phyloP scores from a whole-genome alignment of 371 early-diverging fungal species.

The Mortierella sp. region DNA sequence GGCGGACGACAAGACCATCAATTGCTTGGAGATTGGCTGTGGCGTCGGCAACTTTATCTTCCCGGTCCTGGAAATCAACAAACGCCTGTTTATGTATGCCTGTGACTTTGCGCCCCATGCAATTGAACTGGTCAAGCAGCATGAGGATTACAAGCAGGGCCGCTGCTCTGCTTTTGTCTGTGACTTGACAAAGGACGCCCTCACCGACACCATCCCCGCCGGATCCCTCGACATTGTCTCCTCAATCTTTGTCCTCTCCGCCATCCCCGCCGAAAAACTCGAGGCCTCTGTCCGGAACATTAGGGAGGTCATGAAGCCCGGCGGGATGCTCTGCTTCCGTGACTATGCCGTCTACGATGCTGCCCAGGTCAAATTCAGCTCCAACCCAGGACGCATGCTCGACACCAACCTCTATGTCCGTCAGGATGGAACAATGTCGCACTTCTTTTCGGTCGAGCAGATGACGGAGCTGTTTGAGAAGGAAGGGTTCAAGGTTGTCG shows the following conservation, averaged over 20 bases:
- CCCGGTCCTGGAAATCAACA: slow-evolving; percentile 86
- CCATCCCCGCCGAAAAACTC: slow-evolving; percentile 88
- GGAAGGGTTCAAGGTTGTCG: slow-evolving; percentile 78
- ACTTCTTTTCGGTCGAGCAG: slow-evolving; percentile 75
- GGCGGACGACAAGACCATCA: slow-evolving; percentile 27
- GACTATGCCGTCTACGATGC: slow-evolving; percentile 93
- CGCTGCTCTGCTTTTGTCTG: slow-evolving; percentile 88
- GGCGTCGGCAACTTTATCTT: slow-evolving; percentile 98
- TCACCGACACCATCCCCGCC: slow-evolving; percentile 74
- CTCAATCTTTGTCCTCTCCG: slow-evolving; percentile 87
- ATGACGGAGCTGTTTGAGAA: slow-evolving; percentile 69
- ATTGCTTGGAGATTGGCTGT: slow-evolving; percentile 89
- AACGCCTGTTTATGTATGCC: slow-evolving; percentile 79
- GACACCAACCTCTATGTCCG: slow-evolving; percentile 90
- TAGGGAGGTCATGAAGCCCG: slow-evolving; percentile 77
- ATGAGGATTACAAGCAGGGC: slow-evolving; percentile 53
- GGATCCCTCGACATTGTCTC: slow-evolving; percentile 84
- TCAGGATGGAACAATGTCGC: slow-evolving; percentile 87
- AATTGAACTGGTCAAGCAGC: slow-evolving; percentile 80
- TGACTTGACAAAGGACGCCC: slow-evolving; percentile 79
- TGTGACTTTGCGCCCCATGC: slow-evolving; percentile 90
- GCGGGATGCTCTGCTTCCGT: slow-evolving; percentile 85
- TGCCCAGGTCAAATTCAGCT: slow-evolving; percentile 90
- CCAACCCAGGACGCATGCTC: slow-evolving; percentile 78
- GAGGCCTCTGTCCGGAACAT: slow-evolving; percentile 76